Evolutionary conservation across 805 yeast genomes (phyloP).

Genomic region (Wickerhamiella musiphila): DNA sequence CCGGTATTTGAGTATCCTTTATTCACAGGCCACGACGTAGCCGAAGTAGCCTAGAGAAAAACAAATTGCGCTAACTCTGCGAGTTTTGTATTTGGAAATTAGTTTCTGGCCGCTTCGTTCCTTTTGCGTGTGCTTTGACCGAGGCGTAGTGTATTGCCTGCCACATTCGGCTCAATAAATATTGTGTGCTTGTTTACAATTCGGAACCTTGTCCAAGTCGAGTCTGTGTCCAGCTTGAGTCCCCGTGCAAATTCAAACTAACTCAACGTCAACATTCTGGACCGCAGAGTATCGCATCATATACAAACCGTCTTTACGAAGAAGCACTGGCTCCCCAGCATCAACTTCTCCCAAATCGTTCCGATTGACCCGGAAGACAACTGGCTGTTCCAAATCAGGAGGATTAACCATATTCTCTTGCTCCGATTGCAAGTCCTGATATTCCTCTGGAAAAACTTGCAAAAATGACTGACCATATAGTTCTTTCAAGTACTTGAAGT

Average conservation of each 20-base stretch:
- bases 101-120: no score
- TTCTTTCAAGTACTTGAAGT: constrained; percentile 43
- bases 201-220: neutral
- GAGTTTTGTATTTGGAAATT: no score
- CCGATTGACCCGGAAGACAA: constrained; percentile 43
- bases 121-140: no score
- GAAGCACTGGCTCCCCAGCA: constrained; percentile 36
- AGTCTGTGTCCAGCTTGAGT: no score
- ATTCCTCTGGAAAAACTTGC: constrained; percentile 42
- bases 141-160: no score
- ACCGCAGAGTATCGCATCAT: constrained; percentile 51
- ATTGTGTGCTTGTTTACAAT: neutral
- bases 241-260: constrained; percentile 4
- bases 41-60: no score
- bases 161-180: neutral
- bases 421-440: constrained; percentile 54
- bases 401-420: constrained; percentile 45
- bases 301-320: constrained; percentile 49
- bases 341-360: constrained; percentile 25
- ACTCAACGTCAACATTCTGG: constrained; percentile 9
- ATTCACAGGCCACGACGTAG: no score
- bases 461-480: constrained; percentile 55
- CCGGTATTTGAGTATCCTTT: no score
- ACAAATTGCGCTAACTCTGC: no score
- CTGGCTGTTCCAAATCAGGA: constrained; percentile 65